Evolutionary conservation across 2,329 filamentous ascomycete species (phyloP).

Genomic region (Elsinoe australis): DNA sequence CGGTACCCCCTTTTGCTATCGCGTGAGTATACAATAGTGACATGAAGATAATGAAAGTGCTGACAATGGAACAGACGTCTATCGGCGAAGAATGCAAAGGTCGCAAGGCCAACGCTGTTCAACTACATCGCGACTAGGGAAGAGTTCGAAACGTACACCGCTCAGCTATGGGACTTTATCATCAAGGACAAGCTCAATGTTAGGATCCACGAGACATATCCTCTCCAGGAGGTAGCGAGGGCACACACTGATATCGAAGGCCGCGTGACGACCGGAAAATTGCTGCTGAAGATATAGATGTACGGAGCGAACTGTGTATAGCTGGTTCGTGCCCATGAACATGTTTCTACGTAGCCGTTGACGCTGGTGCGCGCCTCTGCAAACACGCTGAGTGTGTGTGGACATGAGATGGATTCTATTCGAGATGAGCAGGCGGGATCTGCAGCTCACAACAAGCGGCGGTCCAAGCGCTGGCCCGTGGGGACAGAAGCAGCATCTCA

Average conservation of each 20-base stretch:
- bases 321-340: not conserved
- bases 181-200: constrained; percentile 61
- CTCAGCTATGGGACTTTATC: constrained; percentile 67
- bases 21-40: constrained; percentile 51
- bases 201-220: constrained; percentile 68
- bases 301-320: too few relatives aligned
- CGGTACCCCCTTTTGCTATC: constrained; percentile 62
- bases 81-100: constrained; percentile 64
- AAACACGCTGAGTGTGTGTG: too few relatives aligned
- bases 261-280: constrained; percentile 75
- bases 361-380: too few relatives aligned
- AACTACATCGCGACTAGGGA: constrained; percentile 62
- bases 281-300: constrained; percentile 59
- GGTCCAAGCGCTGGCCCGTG: not conserved
- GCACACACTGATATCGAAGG: constrained; percentile 75
- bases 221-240: constrained; percentile 60
- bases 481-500: not conserved
- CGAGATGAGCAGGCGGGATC: not conserved
- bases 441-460: not conserved
- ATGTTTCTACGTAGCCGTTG: too few relatives aligned
- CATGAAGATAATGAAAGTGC: constrained; percentile 13
- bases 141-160: constrained; percentile 62
- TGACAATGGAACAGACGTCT: constrained; percentile 42
- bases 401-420: too few relatives aligned
- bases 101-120: constrained; percentile 67